Conservation (phyloP, 306 rosid genomes). For the Echinosophora koreensis region DNA sequence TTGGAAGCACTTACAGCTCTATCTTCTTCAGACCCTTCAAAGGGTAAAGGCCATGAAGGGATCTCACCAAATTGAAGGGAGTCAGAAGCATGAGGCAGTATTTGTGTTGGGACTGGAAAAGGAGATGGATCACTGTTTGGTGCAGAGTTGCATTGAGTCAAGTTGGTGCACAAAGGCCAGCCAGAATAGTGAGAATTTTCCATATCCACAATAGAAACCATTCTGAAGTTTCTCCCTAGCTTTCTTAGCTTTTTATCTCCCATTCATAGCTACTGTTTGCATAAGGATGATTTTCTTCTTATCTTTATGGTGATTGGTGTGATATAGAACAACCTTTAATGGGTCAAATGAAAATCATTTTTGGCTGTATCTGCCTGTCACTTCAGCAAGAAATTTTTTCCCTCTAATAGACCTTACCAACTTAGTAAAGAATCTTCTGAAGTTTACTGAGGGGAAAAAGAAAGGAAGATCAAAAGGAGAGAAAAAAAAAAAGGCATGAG, state of each 20-base stretch:
- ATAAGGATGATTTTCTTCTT: constrained; percentile 60
- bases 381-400: constrained; percentile 48
- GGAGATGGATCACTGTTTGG: constrained; percentile 50
- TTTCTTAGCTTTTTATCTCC: constrained; percentile 58
- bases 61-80: constrained; percentile 59
- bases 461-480: neutral
- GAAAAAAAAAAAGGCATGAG: constrained; percentile 22
- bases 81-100: constrained; percentile 52
- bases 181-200: constrained; percentile 61
- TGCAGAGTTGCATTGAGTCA: constrained; percentile 43
- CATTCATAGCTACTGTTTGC: constrained; percentile 52
- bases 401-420: constrained; percentile 44
- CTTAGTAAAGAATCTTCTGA: constrained; percentile 39
- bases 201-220: constrained; percentile 52
- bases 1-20: constrained; percentile 72
- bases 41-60: constrained; percentile 58
- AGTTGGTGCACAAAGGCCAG: constrained; percentile 49
- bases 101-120: constrained; percentile 54
- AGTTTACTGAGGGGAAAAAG: constrained; percentile 21
- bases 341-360: constrained; percentile 67
- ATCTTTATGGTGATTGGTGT: constrained; percentile 70
- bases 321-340: constrained; percentile 58
- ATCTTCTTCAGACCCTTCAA: constrained; percentile 52
- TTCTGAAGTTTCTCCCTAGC: constrained; percentile 31
- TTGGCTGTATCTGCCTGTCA: constrained; percentile 72